A percentile compares a stretch with the other conserved stretches of the same genome.
These are phyloP conservation scores for Ceratobasidium sp. DNA, from an alignment of 1,284 basidiomycete species.

Conservation along the genomic window DNA sequence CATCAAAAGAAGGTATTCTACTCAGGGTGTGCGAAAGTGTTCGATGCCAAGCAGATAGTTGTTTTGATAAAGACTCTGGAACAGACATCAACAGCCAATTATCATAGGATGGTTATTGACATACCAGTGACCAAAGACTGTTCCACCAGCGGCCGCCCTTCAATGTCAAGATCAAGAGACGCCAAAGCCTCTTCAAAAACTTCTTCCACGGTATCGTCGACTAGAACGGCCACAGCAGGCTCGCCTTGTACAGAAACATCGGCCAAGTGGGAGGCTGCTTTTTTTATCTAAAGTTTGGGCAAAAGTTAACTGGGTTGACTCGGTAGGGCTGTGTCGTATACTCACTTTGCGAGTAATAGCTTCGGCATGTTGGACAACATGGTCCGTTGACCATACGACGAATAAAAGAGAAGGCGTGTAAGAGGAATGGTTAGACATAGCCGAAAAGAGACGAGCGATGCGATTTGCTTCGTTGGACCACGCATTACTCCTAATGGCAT, in stretches of 20 bases:
- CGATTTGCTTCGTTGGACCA: conserved; percentile 41
- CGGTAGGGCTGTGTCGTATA: not conserved
- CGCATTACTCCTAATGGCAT: conserved; percentile 25
- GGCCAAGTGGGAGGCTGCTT: conserved; percentile 31
- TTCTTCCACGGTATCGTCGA: conserved; percentile 38
- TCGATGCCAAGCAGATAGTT: conserved; percentile 30
- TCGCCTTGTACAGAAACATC: conserved; percentile 36
- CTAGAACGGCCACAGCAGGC: conserved; percentile 30
- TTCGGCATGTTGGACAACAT: conserved; percentile 38
- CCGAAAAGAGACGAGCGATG: conserved; percentile 36
- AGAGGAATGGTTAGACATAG: conserved; percentile 40
- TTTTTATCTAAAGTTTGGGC: conserved; percentile 8
- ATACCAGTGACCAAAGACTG: conserved; percentile 31
- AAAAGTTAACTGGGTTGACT: not conserved
- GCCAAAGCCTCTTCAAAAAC: conserved; percentile 29
- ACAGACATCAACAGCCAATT: not conserved
- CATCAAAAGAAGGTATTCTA: conserved; percentile 38
- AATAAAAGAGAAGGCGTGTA: conserved; percentile 39
- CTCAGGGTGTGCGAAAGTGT: conserved; percentile 14
- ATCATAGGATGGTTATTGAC: not conserved
- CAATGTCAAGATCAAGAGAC: conserved; percentile 40
- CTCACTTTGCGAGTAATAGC: conserved; percentile 31
- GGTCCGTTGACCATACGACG: conserved; percentile 41
- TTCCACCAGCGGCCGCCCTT: conserved; percentile 30
- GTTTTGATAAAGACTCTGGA: conserved; percentile 37